A percentile compares a stretch with the other conserved stretches of the same genome.
Evolutionary conservation across 305 asterid genomes (phyloP).

Genomic region (Rubia tinctorum): DNA sequence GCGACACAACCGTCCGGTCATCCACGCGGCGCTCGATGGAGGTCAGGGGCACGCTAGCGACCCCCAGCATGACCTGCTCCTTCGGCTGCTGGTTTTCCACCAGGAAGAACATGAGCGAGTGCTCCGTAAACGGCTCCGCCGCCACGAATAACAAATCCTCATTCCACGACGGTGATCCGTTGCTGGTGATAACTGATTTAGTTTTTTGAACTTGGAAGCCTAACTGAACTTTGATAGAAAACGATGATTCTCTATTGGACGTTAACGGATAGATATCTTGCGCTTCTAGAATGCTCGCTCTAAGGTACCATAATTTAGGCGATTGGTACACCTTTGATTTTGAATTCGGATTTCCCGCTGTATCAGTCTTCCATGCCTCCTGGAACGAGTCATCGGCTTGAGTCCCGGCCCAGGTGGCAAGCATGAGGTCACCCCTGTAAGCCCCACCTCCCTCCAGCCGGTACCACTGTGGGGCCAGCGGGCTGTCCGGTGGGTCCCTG

Average conservation of each 20-base stretch:
- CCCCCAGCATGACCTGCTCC: slow-evolving; percentile 47
- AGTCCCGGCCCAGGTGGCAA: slow-evolving; percentile 90
- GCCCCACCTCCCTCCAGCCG: slow-evolving; percentile 92
- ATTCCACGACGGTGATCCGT: slow-evolving; percentile 74
- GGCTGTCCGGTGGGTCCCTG: slow-evolving; percentile 87
- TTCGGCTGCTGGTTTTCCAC: slow-evolving; percentile 49
- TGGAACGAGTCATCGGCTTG: slow-evolving; percentile 91
- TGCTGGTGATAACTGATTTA: slow-evolving; percentile 30
- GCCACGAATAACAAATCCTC: slow-evolving; percentile 75
- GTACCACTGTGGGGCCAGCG: slow-evolving; percentile 90
- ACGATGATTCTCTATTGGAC: slow-evolving; percentile 44
- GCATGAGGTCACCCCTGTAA: slow-evolving; percentile 78
- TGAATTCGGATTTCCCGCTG: slow-evolving; percentile 50
- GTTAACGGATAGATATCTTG: slow-evolving; percentile 50
- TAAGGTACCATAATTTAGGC: slow-evolving; percentile 79
- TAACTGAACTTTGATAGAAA: slow-evolving; percentile 55
- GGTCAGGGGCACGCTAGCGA: slow-evolving; percentile 49
- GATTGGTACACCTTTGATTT: slow-evolving; percentile 76
- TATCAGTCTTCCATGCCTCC: slow-evolving; percentile 85
- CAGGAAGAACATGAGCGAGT: slow-evolving; percentile 36
- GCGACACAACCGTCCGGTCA: slow-evolving; percentile 62
- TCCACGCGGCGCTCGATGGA: slow-evolving; percentile 78
- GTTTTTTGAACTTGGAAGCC: slow-evolving; percentile 78
- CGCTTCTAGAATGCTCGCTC: slow-evolving; percentile 74
- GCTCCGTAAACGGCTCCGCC: slow-evolving; percentile 73